A percentile compares a stretch with the other conserved stretches of the same genome.
Evolutionary conservation across 176 grass and related monocot species (phyloP).

Genomic region (Carex kokanica): DNA sequence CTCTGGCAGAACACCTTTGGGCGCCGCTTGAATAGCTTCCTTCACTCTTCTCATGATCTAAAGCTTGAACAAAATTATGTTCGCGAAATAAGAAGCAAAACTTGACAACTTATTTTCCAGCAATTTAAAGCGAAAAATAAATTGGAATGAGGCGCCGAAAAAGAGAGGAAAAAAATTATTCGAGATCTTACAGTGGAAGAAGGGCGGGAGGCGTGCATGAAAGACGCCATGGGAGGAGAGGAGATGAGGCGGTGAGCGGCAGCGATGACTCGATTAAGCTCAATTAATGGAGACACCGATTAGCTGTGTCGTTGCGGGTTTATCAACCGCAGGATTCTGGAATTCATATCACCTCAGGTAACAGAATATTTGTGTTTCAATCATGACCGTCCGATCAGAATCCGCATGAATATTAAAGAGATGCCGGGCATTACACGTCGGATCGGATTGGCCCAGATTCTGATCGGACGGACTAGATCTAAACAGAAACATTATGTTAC

Average conservation of each 20-base stretch:
- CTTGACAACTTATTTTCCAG: not conserved
- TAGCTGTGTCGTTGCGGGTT: not conserved
- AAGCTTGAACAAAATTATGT: slow-evolving; percentile 8
- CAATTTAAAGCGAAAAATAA: slow-evolving; percentile 11
- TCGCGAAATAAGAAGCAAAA: not conserved
- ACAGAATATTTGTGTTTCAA: no score
- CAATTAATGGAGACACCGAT: not conserved
- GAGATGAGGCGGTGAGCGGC: not conserved
- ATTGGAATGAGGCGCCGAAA: not conserved
- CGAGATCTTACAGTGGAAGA: slow-evolving; percentile 41
- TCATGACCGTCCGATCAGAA: not conserved
- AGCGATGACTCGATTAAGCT: not conserved
- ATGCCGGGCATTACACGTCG: no score
- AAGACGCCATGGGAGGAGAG: slow-evolving; percentile 33
- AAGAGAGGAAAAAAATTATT: not conserved
- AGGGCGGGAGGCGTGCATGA: slow-evolving; percentile 29
- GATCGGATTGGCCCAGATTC: no score
- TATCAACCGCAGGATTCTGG: not conserved
- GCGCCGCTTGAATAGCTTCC: slow-evolving; percentile 30
- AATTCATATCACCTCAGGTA: no score
- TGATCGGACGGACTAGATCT: no score
- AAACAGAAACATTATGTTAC: no score
- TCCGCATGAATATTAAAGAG: no score
- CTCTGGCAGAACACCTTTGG: slow-evolving; percentile 40
- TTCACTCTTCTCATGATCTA: slow-evolving; percentile 65